Evolutionary conservation across 129 eudicot species (phyloP).

Genomic region (Lactuca saligna): DNA sequence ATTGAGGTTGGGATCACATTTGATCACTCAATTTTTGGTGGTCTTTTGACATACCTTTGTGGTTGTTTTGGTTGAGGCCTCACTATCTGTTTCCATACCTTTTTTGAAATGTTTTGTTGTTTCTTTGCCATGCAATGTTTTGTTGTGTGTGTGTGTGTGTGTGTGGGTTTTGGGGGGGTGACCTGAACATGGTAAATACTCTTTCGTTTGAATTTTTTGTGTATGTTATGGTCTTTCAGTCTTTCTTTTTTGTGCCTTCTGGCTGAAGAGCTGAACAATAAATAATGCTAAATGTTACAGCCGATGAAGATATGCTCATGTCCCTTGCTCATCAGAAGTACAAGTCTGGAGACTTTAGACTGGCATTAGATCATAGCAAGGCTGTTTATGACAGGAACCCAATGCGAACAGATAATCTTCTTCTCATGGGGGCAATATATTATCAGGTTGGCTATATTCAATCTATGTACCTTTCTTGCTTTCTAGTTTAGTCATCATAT

Average conservation of each 20-base stretch:
- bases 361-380: conserved; percentile 88
- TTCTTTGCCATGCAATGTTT: background rate
- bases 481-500: conserved; percentile 7
- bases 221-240: background rate
- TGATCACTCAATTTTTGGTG: background rate
- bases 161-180: background rate
- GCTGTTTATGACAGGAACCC: conserved; percentile 83
- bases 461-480: conserved; percentile 25
- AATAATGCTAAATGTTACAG: conserved; percentile 36
- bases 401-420: conserved; percentile 80
- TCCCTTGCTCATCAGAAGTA: conserved; percentile 82
- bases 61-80: conserved; percentile 12
- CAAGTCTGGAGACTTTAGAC: conserved; percentile 86
- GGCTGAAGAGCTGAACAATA: conserved; percentile 21
- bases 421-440: conserved; percentile 81
- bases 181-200: conserved; percentile 9
- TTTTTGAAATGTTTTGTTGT: conserved; percentile 4
- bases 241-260: background rate
- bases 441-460: conserved; percentile 80
- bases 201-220: background rate
- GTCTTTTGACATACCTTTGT: conserved; percentile 9
- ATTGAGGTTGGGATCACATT: conserved; percentile 6
- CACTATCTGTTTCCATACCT: conserved; percentile 1
- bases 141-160: too few relatives aligned
- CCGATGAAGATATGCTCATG: conserved; percentile 71